phyloP scores from a whole-genome alignment of 805 yeast species.

The Starmerella ratchasimensis region DNA sequence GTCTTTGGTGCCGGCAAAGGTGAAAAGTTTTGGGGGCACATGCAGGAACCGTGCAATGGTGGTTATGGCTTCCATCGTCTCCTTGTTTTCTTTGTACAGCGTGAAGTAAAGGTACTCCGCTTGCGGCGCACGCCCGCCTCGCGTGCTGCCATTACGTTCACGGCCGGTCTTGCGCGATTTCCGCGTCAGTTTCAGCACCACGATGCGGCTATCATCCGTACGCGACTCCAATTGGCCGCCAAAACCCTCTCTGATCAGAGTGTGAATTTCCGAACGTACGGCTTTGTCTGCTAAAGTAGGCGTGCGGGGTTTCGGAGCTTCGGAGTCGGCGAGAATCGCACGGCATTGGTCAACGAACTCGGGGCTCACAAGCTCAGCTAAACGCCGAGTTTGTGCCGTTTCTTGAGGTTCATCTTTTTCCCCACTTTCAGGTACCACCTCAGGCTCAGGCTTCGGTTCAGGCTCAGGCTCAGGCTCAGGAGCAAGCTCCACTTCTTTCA shows the following conservation, averaged over 20 bases:
- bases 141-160: background rate
- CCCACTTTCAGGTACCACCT: background rate
- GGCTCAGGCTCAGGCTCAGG: background rate
- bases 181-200: slow-evolving; percentile 4
- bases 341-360: slow-evolving; percentile 46
- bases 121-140: slow-evolving; percentile 14
- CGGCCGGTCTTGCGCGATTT: slow-evolving; percentile 2
- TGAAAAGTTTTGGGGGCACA: slow-evolving; percentile 53
- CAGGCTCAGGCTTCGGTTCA: background rate
- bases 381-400: slow-evolving; percentile 32
- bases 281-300: slow-evolving; percentile 51
- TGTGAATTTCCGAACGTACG: slow-evolving; percentile 67
- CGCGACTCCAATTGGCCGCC: slow-evolving; percentile 62
- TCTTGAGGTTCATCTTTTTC: background rate
- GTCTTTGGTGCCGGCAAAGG: slow-evolving; percentile 93
- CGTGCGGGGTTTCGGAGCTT: slow-evolving; percentile 30
- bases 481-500: slow-evolving; percentile 32
- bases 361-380: slow-evolving; percentile 45
- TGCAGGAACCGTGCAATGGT: slow-evolving; percentile 59
- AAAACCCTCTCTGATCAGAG: slow-evolving; percentile 59
- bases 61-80: slow-evolving; percentile 89
- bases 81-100: slow-evolving; percentile 86
- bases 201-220: slow-evolving; percentile 35
- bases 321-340: slow-evolving; percentile 40
- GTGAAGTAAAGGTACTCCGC: slow-evolving; percentile 61